These are phyloP conservation scores for Lachnum nothofagi DNA, from an alignment of 2,329 filamentous ascomycete genomes.

Conservation along the genomic window DNA sequence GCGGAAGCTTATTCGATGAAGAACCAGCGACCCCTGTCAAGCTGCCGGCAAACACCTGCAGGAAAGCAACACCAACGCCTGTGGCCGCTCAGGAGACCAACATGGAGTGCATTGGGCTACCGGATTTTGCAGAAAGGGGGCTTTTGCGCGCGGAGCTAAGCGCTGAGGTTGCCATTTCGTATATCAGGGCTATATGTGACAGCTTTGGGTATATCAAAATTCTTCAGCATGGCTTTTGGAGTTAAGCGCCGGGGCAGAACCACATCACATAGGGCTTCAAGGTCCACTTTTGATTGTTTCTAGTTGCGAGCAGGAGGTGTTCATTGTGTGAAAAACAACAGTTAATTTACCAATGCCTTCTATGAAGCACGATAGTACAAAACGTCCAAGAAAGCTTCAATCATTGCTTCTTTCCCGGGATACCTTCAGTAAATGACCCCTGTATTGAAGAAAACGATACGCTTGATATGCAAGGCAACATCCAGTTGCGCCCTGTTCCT, in stretches of 20 bases:
- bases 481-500: not conserved
- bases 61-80: slow-evolving; percentile 3
- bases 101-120: slow-evolving; percentile 1
- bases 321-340: not conserved
- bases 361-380: not conserved
- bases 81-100: slow-evolving; percentile 9
- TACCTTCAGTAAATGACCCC: not conserved
- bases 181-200: not conserved
- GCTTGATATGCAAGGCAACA: not conserved
- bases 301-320: not conserved
- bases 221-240: not conserved
- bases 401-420: slow-evolving; percentile 2
- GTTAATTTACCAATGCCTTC: not conserved
- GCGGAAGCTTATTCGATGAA: slow-evolving; percentile 11
- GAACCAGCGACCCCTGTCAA: not conserved
- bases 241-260: not conserved
- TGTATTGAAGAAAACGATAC: not conserved
- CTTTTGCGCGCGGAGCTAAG: not conserved
- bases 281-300: not conserved
- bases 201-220: not conserved
- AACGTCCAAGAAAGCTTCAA: not conserved
- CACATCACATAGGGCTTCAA: not conserved
- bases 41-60: slow-evolving; percentile 10
- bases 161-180: too few relatives aligned
- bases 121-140: too few relatives aligned